Evolutionary conservation across 306 rosid species (phyloP).

Genomic region (Vachellia pachyceras): DNA sequence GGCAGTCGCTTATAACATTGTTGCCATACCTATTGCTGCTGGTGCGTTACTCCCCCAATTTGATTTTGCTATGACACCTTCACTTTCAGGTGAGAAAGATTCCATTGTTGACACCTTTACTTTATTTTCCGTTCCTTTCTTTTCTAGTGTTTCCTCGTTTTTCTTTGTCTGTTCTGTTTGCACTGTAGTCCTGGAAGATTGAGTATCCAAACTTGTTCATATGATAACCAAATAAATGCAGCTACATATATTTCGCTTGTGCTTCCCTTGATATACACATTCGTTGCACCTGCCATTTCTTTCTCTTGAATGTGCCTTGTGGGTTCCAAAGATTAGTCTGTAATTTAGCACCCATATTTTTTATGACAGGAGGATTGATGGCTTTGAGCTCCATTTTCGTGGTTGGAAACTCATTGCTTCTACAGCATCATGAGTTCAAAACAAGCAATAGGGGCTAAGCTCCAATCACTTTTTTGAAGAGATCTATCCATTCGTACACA

Average conservation of each 20-base stretch:
- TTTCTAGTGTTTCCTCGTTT: neutral
- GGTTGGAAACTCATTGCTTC: constrained; percentile 85
- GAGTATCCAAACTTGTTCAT: neutral
- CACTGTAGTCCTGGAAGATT: neutral
- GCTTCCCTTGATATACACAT: constrained; percentile 14
- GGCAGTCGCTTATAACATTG: constrained; percentile 86
- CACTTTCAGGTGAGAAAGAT: constrained; percentile 79
- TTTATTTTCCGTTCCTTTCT: neutral
- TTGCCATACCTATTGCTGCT: constrained; percentile 89
- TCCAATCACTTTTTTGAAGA: constrained; percentile 23
- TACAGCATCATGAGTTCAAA: constrained; percentile 68
- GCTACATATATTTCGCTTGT: constrained; percentile 28
- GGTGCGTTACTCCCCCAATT: constrained; percentile 87
- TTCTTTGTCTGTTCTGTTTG: neutral
- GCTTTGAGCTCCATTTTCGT: constrained; percentile 96
- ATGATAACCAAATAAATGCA: constrained; percentile 1
- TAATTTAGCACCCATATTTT: constrained; percentile 32
- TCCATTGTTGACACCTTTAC: neutral
- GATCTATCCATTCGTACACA: constrained; percentile 2
- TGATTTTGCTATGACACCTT: constrained; percentile 98
- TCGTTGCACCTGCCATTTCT: constrained; percentile 5
- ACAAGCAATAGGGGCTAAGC: constrained; percentile 33
- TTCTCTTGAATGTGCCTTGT: constrained; percentile 13
- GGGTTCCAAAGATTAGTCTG: neutral
- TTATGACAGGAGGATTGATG: constrained; percentile 89